These are phyloP conservation scores for Gelatoporia subvermispora DNA, from an alignment of 768 basidiomycete species.

Conservation along the genomic window DNA sequence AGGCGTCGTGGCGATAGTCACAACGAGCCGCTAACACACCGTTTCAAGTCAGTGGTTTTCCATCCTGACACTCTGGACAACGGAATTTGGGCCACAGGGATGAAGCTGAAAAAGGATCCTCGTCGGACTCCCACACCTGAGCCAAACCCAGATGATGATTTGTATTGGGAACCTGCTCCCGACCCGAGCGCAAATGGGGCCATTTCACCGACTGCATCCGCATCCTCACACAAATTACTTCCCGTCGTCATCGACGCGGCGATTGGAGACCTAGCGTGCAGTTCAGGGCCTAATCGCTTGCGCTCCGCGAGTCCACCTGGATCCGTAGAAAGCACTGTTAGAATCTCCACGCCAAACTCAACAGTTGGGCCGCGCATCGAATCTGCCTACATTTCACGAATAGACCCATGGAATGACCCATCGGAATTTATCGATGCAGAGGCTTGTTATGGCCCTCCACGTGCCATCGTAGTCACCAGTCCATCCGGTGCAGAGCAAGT, in stretches of 20 bases:
- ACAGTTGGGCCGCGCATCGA: too few species aligned
- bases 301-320: too few species aligned
- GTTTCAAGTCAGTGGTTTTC: slow-evolving; percentile 6
- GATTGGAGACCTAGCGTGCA: too few species aligned
- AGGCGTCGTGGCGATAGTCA: not conserved
- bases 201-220: too few species aligned
- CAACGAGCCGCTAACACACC: not conserved
- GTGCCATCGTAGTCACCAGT: slow-evolving; percentile 4
- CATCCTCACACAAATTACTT: too few species aligned
- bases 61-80: slow-evolving; percentile 16
- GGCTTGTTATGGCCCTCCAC: not conserved
- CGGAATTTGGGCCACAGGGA: slow-evolving; percentile 9
- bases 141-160: not conserved
- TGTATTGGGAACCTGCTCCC: not conserved
- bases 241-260: too few species aligned
- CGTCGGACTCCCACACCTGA: not conserved
- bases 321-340: too few species aligned
- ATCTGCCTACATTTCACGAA: not conserved
- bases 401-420: not conserved
- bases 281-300: too few species aligned
- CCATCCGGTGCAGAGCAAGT: slow-evolving; percentile 3
- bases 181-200: not conserved
- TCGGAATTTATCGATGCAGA: not conserved
- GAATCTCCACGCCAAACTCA: too few species aligned
- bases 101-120: not conserved